Evolutionary conservation across 257 asterid genomes (phyloP), one percentile per base, ranked within the genome.

Genomic region (Ophiorrhiza pumila): DNA sequence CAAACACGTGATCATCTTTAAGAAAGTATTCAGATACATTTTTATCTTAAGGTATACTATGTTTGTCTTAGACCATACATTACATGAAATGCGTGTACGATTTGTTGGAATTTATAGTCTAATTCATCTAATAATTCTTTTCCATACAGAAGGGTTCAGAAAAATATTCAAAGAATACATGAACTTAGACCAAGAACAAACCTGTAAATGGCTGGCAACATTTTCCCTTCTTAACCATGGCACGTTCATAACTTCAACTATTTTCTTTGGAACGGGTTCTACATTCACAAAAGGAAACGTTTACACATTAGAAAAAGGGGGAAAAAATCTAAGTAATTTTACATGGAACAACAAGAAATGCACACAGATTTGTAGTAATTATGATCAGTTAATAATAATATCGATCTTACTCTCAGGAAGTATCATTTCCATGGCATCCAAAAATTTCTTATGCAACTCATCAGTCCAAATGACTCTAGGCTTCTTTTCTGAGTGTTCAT

Each of bases 141-240:
- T n/a, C n/a, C n/a, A n/a, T n/a, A n/a, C n/a, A n/a, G n/a, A n/a
- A n/a, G n/a, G n/a, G n/a, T n/a, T n/a, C n/a, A n/a, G n/a, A n/a
- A n/a, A n/a, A n/a, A n/a, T n/a, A n/a, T n/a, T n/a, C n/a, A n/a
- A n/a, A n/a, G n/a, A 18, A 50, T 50, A 20, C 61, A 65, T 57
- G 42, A 55, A 76, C 37, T 62, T 18, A 12, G 43, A 63, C 41
- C 2, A 17, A 74, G 68, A 72, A 71, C 69, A 65, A 66, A 88
- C 98, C 96, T 92, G 98, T 76, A 90, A 85, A 82, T 90, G 96
- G 73, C 96, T 91, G 56, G 97, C 95, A 71, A 92, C 91, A 64
- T 88, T 81, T 80, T 87, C 96, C 77, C 96, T 83, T 57, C 81
- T 88, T 81, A 92, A 85, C 57, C 86, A 85, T 0, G 92, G 89